Evolutionary conservation across 768 basidiomycete species (phyloP), one percentile per base, ranked within the genome.

Genomic region (Cyathus striatus): DNA sequence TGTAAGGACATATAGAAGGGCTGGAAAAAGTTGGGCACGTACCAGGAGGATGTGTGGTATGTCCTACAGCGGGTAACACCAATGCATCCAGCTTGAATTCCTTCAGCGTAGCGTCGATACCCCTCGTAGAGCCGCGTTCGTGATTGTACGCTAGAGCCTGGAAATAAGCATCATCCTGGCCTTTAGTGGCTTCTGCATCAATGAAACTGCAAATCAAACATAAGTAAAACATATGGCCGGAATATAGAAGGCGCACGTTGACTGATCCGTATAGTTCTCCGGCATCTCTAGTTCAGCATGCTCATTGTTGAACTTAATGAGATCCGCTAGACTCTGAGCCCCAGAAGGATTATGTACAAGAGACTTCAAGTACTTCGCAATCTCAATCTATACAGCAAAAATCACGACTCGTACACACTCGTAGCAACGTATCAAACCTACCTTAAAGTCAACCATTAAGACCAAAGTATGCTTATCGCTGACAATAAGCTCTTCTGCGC

Each of bases 371-470:
- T n/a, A n/a, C n/a, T n/a, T n/a, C n/a, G n/a, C n/a, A n/a, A n/a
- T n/a, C n/a, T n/a, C n/a, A n/a, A n/a, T n/a, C n/a, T n/a, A 23
- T 7, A n/a, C 10, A 40, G 12, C 20, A 7, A 40, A 23, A n/a
- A n/a, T n/a, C n/a, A n/a, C n/a, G n/a, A n/a, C n/a, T n/a, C n/a
- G n/a, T n/a, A n/a, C n/a, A n/a, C n/a, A n/a, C n/a, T n/a, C n/a
- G n/a, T n/a, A n/a, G n/a, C n/a, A n/a, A n/a, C n/a, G n/a, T n/a
- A n/a, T n/a, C n/a, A n/a, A 30, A n/a, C 55, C 27, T 39, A 74
- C 81, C 68, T 81, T 83, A 61, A 83, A 78, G 48, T 84, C 81
- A 0, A 65, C 61, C 7, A 63, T 49, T 16, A 78, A 47, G 2
- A 82, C 81, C 14, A 76, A 57, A 0, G 64, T 73, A 53, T 83